Evolutionary conservation across 495 filamentous ascomycete genomes (phyloP).

Genomic region (Neurospora cerealis): DNA sequence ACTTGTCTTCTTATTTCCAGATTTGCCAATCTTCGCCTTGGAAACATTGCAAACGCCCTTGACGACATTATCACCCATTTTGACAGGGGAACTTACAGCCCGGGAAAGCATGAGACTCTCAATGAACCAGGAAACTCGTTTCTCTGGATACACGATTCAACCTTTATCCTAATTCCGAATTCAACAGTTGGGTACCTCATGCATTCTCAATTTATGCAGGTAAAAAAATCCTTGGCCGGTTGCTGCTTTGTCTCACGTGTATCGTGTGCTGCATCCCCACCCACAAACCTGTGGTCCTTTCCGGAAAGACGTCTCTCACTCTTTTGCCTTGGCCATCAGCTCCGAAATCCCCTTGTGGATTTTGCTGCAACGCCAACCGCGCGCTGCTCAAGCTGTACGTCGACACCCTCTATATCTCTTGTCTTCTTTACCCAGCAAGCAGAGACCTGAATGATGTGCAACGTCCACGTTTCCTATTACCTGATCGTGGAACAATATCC

Average conservation of each 20-base stretch:
- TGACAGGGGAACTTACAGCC: background rate
- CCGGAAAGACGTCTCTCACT: no score
- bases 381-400: slow-evolving; percentile 97
- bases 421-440: background rate
- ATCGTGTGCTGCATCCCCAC: no score
- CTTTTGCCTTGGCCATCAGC: no score
- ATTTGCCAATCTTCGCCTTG: background rate
- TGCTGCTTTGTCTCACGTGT: no score
- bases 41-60: background rate
- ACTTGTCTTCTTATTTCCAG: background rate
- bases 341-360: no score
- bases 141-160: background rate
- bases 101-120: background rate
- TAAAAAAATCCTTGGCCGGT: no score
- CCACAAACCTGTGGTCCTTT: no score
- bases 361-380: slow-evolving; percentile 74
- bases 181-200: background rate
- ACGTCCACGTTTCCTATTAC: slow-evolving; percentile 67
- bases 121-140: background rate
- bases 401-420: background rate
- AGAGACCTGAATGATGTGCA: slow-evolving; percentile 53
- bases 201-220: no score
- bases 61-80: background rate
- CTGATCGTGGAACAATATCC: slow-evolving; percentile 53
- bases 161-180: background rate